Evolutionary conservation across 257 asterid species (phyloP).

Genomic region (Capsicum pubescens): DNA sequence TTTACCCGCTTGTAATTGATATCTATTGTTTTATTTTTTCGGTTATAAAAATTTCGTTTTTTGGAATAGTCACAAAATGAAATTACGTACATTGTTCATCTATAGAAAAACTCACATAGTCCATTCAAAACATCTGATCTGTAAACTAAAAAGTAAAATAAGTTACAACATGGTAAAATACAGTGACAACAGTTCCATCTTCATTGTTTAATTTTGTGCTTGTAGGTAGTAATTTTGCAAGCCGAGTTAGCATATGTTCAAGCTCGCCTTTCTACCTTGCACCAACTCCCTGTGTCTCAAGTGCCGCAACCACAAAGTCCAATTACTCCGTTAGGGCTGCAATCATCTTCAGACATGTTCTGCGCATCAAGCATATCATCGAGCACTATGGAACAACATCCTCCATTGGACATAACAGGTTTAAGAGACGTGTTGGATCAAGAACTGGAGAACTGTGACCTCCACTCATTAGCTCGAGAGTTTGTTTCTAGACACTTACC

Average conservation of each 20-base stretch:
- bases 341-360: constrained; percentile 36
- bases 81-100: no score
- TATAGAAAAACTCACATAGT: not conserved
- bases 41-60: no score
- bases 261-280: constrained; percentile 74
- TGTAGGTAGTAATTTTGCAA: constrained; percentile 75
- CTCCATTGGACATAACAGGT: not conserved
- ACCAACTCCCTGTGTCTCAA: constrained; percentile 35
- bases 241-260: constrained; percentile 82
- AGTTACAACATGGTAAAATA: not conserved
- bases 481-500: constrained; percentile 63
- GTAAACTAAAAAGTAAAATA: not conserved
- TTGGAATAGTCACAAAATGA: not conserved
- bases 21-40: no score
- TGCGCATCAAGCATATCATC: constrained; percentile 31
- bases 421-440: constrained; percentile 28
- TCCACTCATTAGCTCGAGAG: constrained; percentile 57
- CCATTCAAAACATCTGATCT: not conserved
- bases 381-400: not conserved
- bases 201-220: not conserved
- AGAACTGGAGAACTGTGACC: constrained; percentile 42
- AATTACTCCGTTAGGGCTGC: not conserved
- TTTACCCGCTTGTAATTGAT: no score
- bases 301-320: constrained; percentile 27
- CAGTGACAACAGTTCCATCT: not conserved